These are phyloP conservation scores for Collybia nuda DNA, from an alignment of 768 basidiomycete genomes.

Conservation along the genomic window DNA sequence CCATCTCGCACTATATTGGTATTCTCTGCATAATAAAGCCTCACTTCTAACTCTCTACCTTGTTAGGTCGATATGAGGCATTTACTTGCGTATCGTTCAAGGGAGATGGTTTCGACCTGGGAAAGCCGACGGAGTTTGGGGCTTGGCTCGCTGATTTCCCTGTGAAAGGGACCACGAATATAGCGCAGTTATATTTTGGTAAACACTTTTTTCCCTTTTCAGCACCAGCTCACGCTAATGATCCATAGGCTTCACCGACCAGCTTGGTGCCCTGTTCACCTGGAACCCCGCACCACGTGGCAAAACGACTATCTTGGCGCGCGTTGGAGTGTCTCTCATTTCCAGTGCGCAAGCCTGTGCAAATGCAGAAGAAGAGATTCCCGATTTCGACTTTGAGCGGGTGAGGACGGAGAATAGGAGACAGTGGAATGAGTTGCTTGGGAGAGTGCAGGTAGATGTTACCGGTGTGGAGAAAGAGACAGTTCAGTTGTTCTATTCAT, in stretches of 20 bases:
- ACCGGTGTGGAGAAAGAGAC: constrained; percentile 47
- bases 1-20: no score
- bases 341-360: constrained; percentile 59
- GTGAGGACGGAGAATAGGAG: constrained; percentile 41
- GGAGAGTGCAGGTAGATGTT: constrained; percentile 52
- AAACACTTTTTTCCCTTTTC: constrained; percentile 5
- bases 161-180: constrained; percentile 42
- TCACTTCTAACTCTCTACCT: neutral
- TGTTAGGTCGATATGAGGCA: constrained; percentile 49
- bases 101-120: constrained; percentile 47
- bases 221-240: no score
- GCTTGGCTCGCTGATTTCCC: constrained; percentile 53
- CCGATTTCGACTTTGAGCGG: constrained; percentile 52
- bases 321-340: constrained; percentile 67
- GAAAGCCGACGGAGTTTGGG: constrained; percentile 53
- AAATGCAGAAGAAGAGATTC: constrained; percentile 62
- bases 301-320: constrained; percentile 49
- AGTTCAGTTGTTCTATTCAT: constrained; percentile 55
- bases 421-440: constrained; percentile 59
- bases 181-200: constrained; percentile 52
- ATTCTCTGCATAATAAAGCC: no score
- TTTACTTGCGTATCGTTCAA: constrained; percentile 64
- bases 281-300: constrained; percentile 40
- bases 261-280: constrained; percentile 50
- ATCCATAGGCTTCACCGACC: no score